These are phyloP conservation scores for Meyerozyma elateridarum DNA, from an alignment of 1,139 yeast genomes.

Conservation along the genomic window DNA sequence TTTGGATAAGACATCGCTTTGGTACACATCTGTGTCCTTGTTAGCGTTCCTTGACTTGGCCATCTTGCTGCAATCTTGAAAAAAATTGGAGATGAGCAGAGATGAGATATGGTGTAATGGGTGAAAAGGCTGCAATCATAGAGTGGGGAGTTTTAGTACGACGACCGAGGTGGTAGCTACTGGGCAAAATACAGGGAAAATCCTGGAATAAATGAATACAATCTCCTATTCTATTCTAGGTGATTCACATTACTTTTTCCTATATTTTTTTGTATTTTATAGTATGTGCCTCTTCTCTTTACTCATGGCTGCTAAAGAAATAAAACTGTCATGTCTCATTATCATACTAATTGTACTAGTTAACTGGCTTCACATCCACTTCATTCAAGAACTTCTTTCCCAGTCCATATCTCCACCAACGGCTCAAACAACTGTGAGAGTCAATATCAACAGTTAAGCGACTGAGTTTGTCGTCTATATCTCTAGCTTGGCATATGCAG, in stretches of 20 bases:
- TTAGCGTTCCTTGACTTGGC: conserved; percentile 10
- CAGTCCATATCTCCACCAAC: conserved; percentile 81
- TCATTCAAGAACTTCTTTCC: conserved; percentile 49
- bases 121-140: no score
- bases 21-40: conserved; percentile 33
- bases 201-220: no score
- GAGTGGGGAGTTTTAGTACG: no score
- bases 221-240: no score
- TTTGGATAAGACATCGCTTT: conserved; percentile 49
- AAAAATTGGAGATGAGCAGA: conserved; percentile 3
- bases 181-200: no score
- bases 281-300: no score
- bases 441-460: conserved; percentile 48
- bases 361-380: conserved; percentile 11
- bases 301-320: no score
- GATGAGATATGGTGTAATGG: conserved; percentile 2
- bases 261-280: no score
- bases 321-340: no score
- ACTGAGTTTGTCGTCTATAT: conserved; percentile 33
- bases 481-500: conserved; percentile 59
- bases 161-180: no score
- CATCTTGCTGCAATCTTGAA: conserved; percentile 1
- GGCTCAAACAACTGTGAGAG: conserved; percentile 67
- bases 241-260: no score
- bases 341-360: conserved; percentile 1